phyloP scores from a whole-genome alignment of 768 basidiomycete species.

The Hebeloma cylindrosporum region DNA sequence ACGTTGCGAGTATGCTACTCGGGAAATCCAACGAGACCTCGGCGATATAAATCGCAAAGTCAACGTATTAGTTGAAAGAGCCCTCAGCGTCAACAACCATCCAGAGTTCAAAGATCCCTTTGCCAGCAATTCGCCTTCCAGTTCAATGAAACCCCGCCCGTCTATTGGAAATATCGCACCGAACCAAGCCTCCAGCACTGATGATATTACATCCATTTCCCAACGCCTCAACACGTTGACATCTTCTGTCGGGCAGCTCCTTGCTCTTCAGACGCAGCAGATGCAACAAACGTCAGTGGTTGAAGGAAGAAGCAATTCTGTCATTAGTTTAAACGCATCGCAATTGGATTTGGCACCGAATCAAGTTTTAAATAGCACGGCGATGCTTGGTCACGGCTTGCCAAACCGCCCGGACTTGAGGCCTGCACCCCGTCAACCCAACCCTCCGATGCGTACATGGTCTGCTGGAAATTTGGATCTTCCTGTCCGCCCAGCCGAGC shows the following conservation, averaged over 20 bases:
- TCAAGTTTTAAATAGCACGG: constrained; percentile 37
- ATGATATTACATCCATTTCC: constrained; percentile 75
- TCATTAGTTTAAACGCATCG: constrained; percentile 38
- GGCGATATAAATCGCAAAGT: constrained; percentile 77
- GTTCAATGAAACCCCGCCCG: constrained; percentile 46
- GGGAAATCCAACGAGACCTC: constrained; percentile 74
- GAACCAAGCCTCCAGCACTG: constrained; percentile 62
- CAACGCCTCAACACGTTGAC: constrained; percentile 79
- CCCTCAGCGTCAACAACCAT: constrained; percentile 42
- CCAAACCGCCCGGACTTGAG: constrained; percentile 68
- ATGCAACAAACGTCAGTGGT: constrained; percentile 46
- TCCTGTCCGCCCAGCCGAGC: constrained; percentile 55
- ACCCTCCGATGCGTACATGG: constrained; percentile 79
- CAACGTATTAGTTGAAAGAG: constrained; percentile 70
- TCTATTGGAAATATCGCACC: constrained; percentile 72
- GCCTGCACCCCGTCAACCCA: constrained; percentile 58
- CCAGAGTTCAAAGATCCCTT: constrained; percentile 89
- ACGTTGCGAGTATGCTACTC: constrained; percentile 66
- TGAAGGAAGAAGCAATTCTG: constrained; percentile 40
- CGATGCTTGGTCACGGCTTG: constrained; percentile 56
- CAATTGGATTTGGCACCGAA: constrained; percentile 51
- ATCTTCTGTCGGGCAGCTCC: constrained; percentile 81
- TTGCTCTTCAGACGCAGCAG: constrained; percentile 77
- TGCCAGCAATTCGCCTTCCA: constrained; percentile 46
- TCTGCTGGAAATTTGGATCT: constrained; percentile 80